phyloP scores from a whole-genome alignment of 2,329 filamentous ascomycete species.

The Fusarium zealandicum region DNA sequence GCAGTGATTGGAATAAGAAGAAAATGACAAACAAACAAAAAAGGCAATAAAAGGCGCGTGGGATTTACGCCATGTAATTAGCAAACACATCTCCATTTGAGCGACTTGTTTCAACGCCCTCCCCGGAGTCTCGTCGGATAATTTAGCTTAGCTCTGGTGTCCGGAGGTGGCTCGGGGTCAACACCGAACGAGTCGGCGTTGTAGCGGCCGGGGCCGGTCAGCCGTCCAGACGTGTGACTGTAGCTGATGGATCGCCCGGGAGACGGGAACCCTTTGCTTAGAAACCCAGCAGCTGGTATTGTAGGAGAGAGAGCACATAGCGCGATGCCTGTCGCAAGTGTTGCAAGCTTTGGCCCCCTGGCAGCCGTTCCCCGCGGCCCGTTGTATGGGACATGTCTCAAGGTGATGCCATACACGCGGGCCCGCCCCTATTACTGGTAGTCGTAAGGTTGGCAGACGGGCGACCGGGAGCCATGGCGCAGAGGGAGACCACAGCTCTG shows the following conservation, averaged over 20 bases:
- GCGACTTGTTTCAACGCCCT: conserved; percentile 15
- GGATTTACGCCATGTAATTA: conserved; percentile 26
- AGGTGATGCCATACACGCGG: conserved; percentile 18
- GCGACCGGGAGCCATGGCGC: conserved; percentile 19
- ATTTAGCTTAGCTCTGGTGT: conserved; percentile 21
- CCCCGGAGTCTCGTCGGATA: conserved; percentile 16
- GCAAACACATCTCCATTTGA: conserved; percentile 18
- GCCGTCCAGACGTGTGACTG: conserved; percentile 13
- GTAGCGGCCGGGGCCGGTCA: conserved; percentile 19
- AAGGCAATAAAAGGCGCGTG: conserved; percentile 2
- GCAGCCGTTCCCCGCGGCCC: conserved; percentile 21
- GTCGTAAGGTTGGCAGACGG: conserved; percentile 20
- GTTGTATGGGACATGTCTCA: neutral
- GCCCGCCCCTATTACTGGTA: conserved; percentile 12
- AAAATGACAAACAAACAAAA: neutral
- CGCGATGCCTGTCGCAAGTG: conserved; percentile 1
- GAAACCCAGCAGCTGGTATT: conserved; percentile 2
- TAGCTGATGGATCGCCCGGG: conserved; percentile 2
- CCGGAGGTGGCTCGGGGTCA: conserved; percentile 30
- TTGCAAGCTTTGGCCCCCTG: conserved; percentile 24
- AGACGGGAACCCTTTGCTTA: conserved; percentile 1
- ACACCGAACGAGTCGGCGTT: conserved; percentile 26
- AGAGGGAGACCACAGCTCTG: neutral
- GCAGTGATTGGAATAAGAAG: neutral
- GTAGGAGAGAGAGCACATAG: neutral